A percentile compares a stretch with the other conserved stretches of the same genome.
Conservation (phyloP, 257 asterid genomes). For the Nicotiana paniculata region DNA sequence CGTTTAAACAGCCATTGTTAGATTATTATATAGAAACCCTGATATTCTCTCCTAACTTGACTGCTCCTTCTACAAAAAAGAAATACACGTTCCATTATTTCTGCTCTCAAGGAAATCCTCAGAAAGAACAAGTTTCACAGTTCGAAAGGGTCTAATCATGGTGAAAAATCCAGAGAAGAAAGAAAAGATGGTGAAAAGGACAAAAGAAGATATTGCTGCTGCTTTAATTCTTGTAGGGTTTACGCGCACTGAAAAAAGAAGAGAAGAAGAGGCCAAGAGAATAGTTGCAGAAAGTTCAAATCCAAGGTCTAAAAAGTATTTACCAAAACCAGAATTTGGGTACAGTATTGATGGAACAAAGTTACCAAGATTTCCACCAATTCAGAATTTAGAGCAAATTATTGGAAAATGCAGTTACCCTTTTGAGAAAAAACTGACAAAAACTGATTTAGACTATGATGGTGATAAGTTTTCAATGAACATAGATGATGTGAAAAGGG, state of each 20-base stretch:
- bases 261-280: background rate
- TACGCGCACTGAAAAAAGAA: background rate
- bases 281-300: too few species aligned
- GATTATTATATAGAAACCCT: too few species aligned
- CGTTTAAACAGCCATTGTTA: too few species aligned
- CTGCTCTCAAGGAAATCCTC: too few species aligned
- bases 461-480: background rate
- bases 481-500: background rate
- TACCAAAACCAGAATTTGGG: background rate
- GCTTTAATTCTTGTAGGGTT: background rate
- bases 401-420: slow-evolving; percentile 4
- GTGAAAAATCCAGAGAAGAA: background rate
- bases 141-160: background rate
- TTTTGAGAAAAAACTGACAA: background rate
- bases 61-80: too few species aligned
- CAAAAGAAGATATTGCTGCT: background rate
- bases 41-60: too few species aligned
- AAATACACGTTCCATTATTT: too few species aligned
- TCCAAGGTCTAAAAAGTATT: background rate
- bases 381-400: background rate
- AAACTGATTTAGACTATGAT: background rate
- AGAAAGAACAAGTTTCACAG: too few species aligned
- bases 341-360: background rate
- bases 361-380: background rate
- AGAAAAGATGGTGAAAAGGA: background rate